Percentiles rank a stretch among this genome's conserved stretches.
These are phyloP conservation scores for Phycomyces nitens DNA, from an alignment of 192 early-diverging fungal species.

Conservation along the genomic window DNA sequence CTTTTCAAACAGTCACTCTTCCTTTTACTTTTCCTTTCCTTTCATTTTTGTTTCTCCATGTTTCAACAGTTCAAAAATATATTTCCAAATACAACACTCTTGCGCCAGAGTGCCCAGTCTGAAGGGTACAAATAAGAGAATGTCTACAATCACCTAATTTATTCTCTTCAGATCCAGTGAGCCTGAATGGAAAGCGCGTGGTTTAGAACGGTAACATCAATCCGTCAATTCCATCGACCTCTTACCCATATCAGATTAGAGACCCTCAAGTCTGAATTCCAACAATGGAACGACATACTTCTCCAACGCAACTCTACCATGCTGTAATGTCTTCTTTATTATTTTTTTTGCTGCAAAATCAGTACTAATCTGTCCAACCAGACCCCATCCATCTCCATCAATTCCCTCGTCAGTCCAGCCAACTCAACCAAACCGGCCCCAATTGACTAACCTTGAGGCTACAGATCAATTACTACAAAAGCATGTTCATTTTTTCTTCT, in stretches of 20 bases:
- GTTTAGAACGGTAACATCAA: background rate
- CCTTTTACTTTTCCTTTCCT: background rate
- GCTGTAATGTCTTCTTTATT: background rate
- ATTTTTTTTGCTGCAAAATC: background rate
- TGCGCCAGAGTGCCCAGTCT: slow-evolving; percentile 9
- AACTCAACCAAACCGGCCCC: too few species aligned
- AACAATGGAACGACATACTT: background rate
- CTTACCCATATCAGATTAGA: background rate
- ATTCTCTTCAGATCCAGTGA: background rate
- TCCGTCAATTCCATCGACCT: background rate
- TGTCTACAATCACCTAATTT: background rate
- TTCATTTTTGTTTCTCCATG: slow-evolving; percentile 6
- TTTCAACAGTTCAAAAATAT: slow-evolving; percentile 25
- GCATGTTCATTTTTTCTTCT: too few species aligned
- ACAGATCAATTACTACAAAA: too few species aligned
- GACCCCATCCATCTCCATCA: too few species aligned
- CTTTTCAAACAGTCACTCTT: background rate
- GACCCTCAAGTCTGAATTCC: background rate
- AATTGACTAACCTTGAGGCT: too few species aligned
- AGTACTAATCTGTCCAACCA: background rate
- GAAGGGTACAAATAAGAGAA: slow-evolving; percentile 4
- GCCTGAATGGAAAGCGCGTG: background rate
- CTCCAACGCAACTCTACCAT: background rate
- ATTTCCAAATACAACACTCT: slow-evolving; percentile 13
- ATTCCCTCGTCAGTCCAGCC: too few species aligned